Percentiles rank a stretch among this genome's conserved stretches.
These are phyloP conservation scores for Agastache rugosa DNA, from an alignment of 257 asterid species.

Conservation along the genomic window DNA sequence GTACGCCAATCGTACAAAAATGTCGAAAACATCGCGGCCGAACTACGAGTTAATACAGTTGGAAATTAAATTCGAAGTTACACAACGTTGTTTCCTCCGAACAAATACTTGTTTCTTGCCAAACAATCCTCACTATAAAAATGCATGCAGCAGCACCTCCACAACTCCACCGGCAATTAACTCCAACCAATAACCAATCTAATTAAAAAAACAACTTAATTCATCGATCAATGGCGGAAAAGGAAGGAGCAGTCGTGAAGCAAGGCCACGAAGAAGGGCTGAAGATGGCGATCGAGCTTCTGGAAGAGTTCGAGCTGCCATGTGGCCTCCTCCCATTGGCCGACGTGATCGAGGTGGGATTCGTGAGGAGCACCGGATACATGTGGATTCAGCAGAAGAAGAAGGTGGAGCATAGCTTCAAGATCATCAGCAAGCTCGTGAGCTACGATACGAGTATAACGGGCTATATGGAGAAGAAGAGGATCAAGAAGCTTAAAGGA, in stretches of 20 bases:
- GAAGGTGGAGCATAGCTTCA: slow-evolving; percentile 69
- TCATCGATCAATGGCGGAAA: slow-evolving; percentile 61
- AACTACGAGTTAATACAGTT: slow-evolving; percentile 27
- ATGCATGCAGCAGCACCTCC: neutral
- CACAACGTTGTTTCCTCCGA: slow-evolving; percentile 43
- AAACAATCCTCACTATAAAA: slow-evolving; percentile 38
- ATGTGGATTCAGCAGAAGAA: slow-evolving; percentile 75
- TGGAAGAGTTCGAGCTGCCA: slow-evolving; percentile 74
- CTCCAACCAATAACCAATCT: neutral
- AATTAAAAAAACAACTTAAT: neutral
- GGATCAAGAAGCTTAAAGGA: slow-evolving; percentile 77
- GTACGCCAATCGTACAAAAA: slow-evolving; percentile 23
- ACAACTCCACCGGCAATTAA: neutral
- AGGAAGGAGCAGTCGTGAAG: slow-evolving; percentile 65
- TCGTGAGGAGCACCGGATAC: slow-evolving; percentile 66
- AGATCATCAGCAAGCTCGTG: slow-evolving; percentile 64
- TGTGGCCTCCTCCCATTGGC: slow-evolving; percentile 73
- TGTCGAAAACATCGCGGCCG: slow-evolving; percentile 17
- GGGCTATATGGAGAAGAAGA: slow-evolving; percentile 59
- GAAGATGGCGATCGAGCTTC: slow-evolving; percentile 57
- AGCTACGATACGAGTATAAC: slow-evolving; percentile 57
- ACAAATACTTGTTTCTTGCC: slow-evolving; percentile 36
- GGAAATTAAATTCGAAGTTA: slow-evolving; percentile 48
- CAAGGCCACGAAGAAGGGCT: slow-evolving; percentile 63
- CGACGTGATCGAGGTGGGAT: slow-evolving; percentile 71